Evolutionary conservation across 805 yeast species (phyloP), one percentile per base, ranked within the genome.

Genomic region (Sugiyamaella qingdaonensis): DNA sequence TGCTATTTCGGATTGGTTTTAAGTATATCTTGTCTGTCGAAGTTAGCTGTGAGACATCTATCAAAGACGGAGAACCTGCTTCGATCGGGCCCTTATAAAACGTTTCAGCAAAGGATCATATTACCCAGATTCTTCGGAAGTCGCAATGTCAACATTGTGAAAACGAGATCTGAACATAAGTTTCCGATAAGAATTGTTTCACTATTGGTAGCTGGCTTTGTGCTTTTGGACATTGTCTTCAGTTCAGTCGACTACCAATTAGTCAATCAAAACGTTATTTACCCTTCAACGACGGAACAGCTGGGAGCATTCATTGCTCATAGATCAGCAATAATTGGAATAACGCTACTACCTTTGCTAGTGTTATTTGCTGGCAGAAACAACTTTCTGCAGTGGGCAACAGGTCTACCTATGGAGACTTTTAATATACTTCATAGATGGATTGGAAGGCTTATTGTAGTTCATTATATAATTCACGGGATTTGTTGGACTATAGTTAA

Each of bases 301-400:
- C 32, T 52, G 16, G 53, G 51, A 13, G 37, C 19, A 11, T n/a
- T 13, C 10, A 13, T 49, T 11, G 44, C 52, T 19, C 48, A 49
- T 21, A 14, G 52, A 13, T 36, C 32, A 4, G 52, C 48, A 9
- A 39, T 49, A 13, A 13, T 41, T 4, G 52, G 48, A 5, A 31
- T 41, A n/a, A 21, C 27, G 27, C 47, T 39, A 9, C 24, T 49
- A 4, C 52, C 52, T 2, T 31, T 49, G 24, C 43, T 63, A 4
- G 82, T 84, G 68, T 68, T 78, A 54, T 92, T 86, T 69, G 82
- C 76, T 4, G 85, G 85, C 33, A 73, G 94, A 60, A 87, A 87
- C 65, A 87, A 86, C 63, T 80, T 87, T 18, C 72, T 86, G 61
- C 78, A 78, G 56, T 71, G 70, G 64, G 51, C 83, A 4, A 78